These are phyloP conservation scores for Penicillium sp. DNA, from an alignment of 2,329 filamentous ascomycete species.

Conservation along the genomic window DNA sequence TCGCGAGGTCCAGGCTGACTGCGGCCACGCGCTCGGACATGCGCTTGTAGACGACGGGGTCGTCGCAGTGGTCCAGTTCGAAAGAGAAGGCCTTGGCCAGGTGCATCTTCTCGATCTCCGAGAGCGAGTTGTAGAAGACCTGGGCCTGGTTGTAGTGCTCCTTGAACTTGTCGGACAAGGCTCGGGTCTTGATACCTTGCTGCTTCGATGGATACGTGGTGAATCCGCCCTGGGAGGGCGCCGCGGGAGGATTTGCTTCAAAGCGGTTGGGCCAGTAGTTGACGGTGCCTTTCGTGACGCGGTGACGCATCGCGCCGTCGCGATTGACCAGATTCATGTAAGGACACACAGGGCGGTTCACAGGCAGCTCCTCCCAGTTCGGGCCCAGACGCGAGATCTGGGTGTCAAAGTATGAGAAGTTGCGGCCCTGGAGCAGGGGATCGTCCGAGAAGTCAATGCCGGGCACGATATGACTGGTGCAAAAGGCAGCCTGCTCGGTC, in stretches of 20 bases:
- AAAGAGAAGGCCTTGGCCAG: conserved; percentile 39
- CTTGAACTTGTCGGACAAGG: conserved; percentile 44
- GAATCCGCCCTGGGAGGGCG: conserved; percentile 63
- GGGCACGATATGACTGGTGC: conserved; percentile 73
- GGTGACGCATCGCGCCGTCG: conserved; percentile 70
- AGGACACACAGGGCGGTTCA: conserved; percentile 71
- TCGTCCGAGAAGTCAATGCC: conserved; percentile 76
- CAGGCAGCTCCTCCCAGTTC: conserved; percentile 74
- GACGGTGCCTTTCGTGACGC: conserved; percentile 67
- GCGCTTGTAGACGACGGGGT: conserved; percentile 71
- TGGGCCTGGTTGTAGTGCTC: conserved; percentile 41
- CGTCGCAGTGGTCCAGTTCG: conserved; percentile 60
- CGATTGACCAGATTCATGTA: conserved; percentile 75
- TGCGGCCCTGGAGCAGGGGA: conserved; percentile 70
- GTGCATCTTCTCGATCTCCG: conserved; percentile 36
- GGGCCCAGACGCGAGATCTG: conserved; percentile 66
- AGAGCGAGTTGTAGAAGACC: conserved; percentile 39
- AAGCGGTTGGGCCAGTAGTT: conserved; percentile 80
- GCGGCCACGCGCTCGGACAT: conserved; percentile 66
- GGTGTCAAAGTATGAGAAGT: conserved; percentile 56
- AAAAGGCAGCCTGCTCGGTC: conserved; percentile 80
- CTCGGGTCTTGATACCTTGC: conserved; percentile 66
- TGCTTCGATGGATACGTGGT: conserved; percentile 65
- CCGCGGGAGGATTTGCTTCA: conserved; percentile 61
- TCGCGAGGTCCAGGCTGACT: conserved; percentile 67